phyloP scores from a whole-genome alignment of 805 yeast species.

The Yamadazyma philogaea region DNA sequence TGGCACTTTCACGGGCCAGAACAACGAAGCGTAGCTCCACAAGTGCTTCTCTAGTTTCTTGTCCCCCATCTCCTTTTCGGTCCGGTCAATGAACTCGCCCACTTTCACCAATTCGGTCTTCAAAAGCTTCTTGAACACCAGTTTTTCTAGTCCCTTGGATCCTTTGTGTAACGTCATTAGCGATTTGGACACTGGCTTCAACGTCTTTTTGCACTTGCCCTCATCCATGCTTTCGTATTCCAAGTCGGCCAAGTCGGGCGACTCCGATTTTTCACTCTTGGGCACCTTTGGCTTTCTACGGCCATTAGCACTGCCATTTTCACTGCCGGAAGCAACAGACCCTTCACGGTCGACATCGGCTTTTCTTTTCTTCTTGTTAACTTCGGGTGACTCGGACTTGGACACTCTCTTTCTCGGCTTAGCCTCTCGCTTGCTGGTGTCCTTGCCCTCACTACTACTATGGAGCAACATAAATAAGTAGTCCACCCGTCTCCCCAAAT shows the following conservation, averaged over 20 bases:
- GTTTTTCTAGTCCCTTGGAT: constrained; percentile 65
- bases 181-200: constrained; percentile 67
- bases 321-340: constrained; percentile 4
- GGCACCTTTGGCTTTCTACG: constrained; percentile 10
- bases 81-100: constrained; percentile 59
- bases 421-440: constrained; percentile 6
- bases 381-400: constrained; percentile 11
- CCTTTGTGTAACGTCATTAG: constrained; percentile 68
- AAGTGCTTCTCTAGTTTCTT: constrained; percentile 56
- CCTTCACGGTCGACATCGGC: constrained; percentile 2
- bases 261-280: constrained; percentile 11
- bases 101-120: constrained; percentile 66
- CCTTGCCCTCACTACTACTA: constrained; percentile 33
- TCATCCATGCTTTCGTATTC: constrained; percentile 83
- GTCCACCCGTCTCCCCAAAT: constrained; percentile 87
- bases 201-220: constrained; percentile 53
- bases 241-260: constrained; percentile 30
- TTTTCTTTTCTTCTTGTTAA: constrained; percentile 6
- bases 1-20: constrained; percentile 87
- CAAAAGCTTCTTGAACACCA: constrained; percentile 72
- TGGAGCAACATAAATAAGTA: constrained; percentile 69
- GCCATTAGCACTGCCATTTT: constrained; percentile 8
- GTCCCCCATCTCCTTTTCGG: constrained; percentile 21
- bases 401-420: constrained; percentile 10
- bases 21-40: constrained; percentile 80